Evolutionary conservation across 345 rosid species (phyloP).

Genomic region (Laguncularia racemosa): DNA sequence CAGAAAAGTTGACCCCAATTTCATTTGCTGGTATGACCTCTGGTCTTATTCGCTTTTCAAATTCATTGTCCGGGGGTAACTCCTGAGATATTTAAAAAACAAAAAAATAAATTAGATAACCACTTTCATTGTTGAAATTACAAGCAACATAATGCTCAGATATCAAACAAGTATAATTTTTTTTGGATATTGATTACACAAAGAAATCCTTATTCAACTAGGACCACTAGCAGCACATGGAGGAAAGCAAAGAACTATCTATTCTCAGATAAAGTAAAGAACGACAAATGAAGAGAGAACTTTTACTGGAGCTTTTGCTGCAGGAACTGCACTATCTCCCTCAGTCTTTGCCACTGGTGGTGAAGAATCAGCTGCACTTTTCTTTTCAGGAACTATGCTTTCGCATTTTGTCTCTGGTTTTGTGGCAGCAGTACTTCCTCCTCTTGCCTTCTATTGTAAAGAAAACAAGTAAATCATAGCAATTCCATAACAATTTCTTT

Average conservation of each 20-base stretch:
- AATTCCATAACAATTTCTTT: background rate
- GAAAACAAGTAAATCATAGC: background rate
- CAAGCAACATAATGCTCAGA: too few species aligned
- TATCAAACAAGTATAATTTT: too few species aligned
- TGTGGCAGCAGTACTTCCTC: conserved; percentile 12
- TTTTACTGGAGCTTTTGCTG: conserved; percentile 42
- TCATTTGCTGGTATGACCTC: conserved; percentile 89
- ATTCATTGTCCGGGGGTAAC: conserved; percentile 80
- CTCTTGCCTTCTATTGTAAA: conserved; percentile 28
- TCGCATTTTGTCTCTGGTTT: conserved; percentile 38
- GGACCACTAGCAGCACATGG: background rate
- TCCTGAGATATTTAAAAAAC: conserved; percentile 54
- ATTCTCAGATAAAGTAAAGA: background rate
- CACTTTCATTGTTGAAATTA: too few species aligned
- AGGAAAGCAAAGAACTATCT: background rate
- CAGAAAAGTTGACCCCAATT: conserved; percentile 61
- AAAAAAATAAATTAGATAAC: background rate
- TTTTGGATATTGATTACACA: too few species aligned
- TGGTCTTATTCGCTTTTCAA: conserved; percentile 93
- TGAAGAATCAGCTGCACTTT: conserved; percentile 33
- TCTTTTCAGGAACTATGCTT: conserved; percentile 24
- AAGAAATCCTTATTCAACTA: too few species aligned
- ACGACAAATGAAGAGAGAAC: background rate
- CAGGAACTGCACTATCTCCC: conserved; percentile 16
- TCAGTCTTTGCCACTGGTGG: too few species aligned